Evolutionary conservation across 805 yeast genomes (phyloP), one percentile per base, ranked within the genome.

Genomic region (Candida koratica): DNA sequence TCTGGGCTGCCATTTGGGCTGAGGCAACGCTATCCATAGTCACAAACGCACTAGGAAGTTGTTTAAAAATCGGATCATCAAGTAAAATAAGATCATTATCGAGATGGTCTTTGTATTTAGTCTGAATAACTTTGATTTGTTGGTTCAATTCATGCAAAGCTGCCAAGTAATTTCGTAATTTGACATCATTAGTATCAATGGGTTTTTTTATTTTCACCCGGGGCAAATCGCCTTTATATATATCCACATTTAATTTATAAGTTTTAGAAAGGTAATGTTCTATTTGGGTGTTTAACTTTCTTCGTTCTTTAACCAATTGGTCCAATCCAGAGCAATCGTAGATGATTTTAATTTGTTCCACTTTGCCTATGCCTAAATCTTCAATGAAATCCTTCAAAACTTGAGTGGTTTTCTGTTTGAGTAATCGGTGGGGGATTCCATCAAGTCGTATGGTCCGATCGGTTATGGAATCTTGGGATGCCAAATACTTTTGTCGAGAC

Each of bases 401-500:
- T 5, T 45, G 45, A 12, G 74, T 76, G 42, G 64, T 61, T 31
- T 66, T 59, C 17, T 46, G 51, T 22, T 41, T 43, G 28, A 64
- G 40, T 46, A 77, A 54, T 25, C 59, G 52, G 27, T 53, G 55
- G 1, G 83, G 83, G 13, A 77, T 75, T 25, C 77, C 77, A 31
- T 74, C 73, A 12, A 77, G 55, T 32, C 69, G 56, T 29, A 77
- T 74, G 5, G 83, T 77, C 41, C 81, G 55, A 52, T 77, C 83
- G 2, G 81, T 75, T 32, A 77, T 60, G 12, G 81, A 71, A 53
- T 74, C 66, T 48, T 77, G 82, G 4, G 76, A 65, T 0, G 82
- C 83, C 39, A 77, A 56, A 50, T 74, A 76, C 44, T 69, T 64
- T 47, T 77, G 83, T 26, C 83, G 56, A 1, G 75, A 69, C 42